Evolutionary conservation across 139 green algal species (phyloP), one percentile per base, ranked within the genome.

Genomic region (Pleodorina starrii): DNA sequence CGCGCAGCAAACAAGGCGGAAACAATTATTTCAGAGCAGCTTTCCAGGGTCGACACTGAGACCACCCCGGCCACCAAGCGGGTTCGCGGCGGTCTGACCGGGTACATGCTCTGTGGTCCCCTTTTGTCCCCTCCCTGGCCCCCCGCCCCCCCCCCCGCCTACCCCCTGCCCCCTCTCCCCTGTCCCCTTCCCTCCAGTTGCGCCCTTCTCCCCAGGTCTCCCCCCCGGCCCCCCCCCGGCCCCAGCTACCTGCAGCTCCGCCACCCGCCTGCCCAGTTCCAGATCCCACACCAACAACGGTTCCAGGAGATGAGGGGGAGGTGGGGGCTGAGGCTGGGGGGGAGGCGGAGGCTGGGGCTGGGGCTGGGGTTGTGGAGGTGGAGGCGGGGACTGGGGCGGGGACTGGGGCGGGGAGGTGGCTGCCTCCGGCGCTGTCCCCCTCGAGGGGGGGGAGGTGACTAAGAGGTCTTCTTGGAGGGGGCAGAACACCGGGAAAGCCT

Each of bases 271-370:
- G 32, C 76, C 46, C 0, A 4, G 29, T 0, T 16, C 76, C 76
- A 84, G 76, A 21, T 84, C 48, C 76, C 76, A 84, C 76, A 84
- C 76, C 76, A 69, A 16, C 50, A 84, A 32, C 1, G 76, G 76
- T 0, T 5, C 11, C 76, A 84, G 76, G 11, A 66, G 76, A 84
- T n/a, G n/a, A n/a, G n/a, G 72, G 72, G 38, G 40, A 1, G 25
- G 35, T 2, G 36, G 4, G 35, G 38, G 44, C 73, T 17, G 69
- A 2, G 29, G 32, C 16, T 29, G 69, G 57, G 23, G 72, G 72
- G 38, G 40, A 1, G 25, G 35, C 2, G 36, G 4, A 12, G 38
- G 44, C 73, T 17, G 69, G 7, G 29, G 32, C 16, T 29, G 69
- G 57, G 23, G 57, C 57, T n/a, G n/a, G n/a, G n/a, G n/a, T n/a